Base-by-base conservation (phyloP, 208 protist genomes). In the Acanthamoeba quina region DNA sequence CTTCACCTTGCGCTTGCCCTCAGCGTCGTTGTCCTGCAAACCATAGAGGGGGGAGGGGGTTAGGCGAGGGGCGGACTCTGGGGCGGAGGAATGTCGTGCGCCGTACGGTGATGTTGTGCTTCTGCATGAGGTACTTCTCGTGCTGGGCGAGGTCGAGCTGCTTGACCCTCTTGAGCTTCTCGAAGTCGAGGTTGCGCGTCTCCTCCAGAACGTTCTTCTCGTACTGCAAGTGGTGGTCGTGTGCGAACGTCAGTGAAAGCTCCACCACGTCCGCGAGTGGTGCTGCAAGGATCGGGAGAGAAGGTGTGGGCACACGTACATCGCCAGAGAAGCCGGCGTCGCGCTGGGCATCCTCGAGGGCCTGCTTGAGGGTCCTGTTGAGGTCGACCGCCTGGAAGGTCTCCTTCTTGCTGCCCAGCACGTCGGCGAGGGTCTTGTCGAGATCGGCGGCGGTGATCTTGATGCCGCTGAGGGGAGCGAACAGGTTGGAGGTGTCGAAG, bases 1-100 rank as follows among this genome's bases (percentile, higher is more conserved):
- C 62, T 68, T 68, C 62, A 68, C 62, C 62, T 34, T 68, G 62
- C 62, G 62, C 62, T 68, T 68, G 62, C 62, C 62, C 62, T 68
- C 62, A 15, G 62, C 26, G n/a, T 68, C 62, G 62, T 4, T 68
- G 62, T 68, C 62, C 58, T 64, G 58, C 49, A 11, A n/a, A n/a
- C n/a, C 49, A 54, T 4, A 54, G 49, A 4, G 49, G 11, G 49
- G 49, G 49, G 49, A 54, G 49, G 49, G 49, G 11, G 49, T 54
- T 54, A 54, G 49, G 7, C 7, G 7, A 54, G 11, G 49, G 49
- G n/a, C n/a, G n/a, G n/a, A n/a, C n/a, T n/a, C 49, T 54, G 49
- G 4, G 49, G 49, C 49, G 49, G 49, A 54, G 49, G 7, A 54
- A 4, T 4, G 49, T 13, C 4, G 49, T 4, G 49, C 11, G 19